These are phyloP conservation scores for Pyricularia pennisetigena DNA, from an alignment of 2,329 filamentous ascomycete genomes.

Conservation along the genomic window DNA sequence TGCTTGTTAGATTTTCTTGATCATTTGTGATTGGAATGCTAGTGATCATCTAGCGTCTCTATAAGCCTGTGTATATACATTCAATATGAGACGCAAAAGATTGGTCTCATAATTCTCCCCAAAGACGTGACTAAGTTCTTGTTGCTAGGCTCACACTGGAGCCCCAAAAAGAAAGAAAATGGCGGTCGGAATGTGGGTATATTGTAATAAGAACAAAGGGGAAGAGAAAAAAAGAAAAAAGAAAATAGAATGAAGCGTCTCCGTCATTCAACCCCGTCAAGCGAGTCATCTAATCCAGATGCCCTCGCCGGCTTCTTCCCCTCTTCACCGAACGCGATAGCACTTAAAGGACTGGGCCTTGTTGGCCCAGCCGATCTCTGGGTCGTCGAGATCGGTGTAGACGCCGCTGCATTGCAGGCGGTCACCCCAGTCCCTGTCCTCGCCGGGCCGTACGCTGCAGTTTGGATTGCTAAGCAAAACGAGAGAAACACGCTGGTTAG, in stretches of 20 bases:
- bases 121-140: background rate
- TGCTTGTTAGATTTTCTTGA: too few species aligned
- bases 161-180: too few species aligned
- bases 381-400: background rate
- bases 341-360: slow-evolving; percentile 4
- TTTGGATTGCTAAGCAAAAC: background rate
- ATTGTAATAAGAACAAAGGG: background rate
- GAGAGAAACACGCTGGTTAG: background rate
- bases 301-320: background rate
- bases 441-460: background rate
- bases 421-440: slow-evolving; percentile 2
- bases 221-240: too few species aligned
- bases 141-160: background rate
- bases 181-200: background rate
- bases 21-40: background rate
- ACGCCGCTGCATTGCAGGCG: background rate
- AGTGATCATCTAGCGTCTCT: background rate
- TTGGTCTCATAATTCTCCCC: too few species aligned
- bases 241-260: too few species aligned
- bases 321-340: background rate
- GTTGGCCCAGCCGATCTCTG: slow-evolving; percentile 5
- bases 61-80: too few species aligned
- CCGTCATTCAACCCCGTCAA: background rate
- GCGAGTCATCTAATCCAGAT: background rate
- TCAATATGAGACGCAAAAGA: too few species aligned